Conservation (phyloP, 2,329 filamentous ascomycete genomes). For the Sclerotinia borealis region DNA sequence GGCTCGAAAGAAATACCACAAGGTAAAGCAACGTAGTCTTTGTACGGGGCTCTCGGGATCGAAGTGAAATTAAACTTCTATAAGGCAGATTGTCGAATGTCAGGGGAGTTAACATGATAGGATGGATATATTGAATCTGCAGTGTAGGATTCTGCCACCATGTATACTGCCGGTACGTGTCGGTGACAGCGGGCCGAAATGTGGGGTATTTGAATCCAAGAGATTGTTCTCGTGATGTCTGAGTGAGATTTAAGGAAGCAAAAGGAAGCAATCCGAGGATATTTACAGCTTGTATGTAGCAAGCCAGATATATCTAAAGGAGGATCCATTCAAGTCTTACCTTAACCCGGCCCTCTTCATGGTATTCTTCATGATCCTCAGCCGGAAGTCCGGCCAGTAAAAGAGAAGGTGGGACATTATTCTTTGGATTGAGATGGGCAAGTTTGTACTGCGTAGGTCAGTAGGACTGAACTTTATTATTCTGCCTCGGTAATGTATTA, state of each 20-base stretch:
- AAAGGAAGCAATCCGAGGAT: neutral
- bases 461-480: too few relatives aligned
- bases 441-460: too few relatives aligned
- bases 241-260: neutral
- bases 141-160: neutral
- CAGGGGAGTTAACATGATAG: constrained; percentile 1
- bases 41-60: neutral
- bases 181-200: constrained; percentile 8
- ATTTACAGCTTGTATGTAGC: neutral
- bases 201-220: neutral
- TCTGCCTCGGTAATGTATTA: too few relatives aligned
- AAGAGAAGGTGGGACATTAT: neutral
- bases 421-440: too few relatives aligned
- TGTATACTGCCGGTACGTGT: constrained; percentile 4
- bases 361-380: neutral
- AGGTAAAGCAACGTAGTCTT: neutral
- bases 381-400: neutral
- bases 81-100: constrained; percentile 5
- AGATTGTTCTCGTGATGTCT: constrained; percentile 2
- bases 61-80: neutral
- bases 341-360: too few relatives aligned
- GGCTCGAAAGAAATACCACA: neutral
- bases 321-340: neutral
- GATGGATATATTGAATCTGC: constrained; percentile 1
- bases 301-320: neutral